Evolutionary conservation across 1,284 basidiomycete species (phyloP).

Genomic region (Vanrija sp.): DNA sequence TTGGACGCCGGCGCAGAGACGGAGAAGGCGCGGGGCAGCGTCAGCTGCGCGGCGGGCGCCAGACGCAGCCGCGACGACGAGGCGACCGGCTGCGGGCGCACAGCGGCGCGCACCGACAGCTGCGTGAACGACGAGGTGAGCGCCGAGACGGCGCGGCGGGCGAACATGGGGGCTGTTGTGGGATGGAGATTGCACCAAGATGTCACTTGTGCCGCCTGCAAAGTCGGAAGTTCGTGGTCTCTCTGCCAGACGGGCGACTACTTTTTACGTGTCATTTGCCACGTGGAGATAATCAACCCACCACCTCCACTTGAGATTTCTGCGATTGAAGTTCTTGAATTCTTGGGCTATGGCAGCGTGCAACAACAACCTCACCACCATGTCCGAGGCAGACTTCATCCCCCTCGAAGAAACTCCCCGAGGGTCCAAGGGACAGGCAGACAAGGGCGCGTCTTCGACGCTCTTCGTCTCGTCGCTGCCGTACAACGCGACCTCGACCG

Average conservation of each 20-base stretch:
- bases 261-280: neutral
- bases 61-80: constrained; percentile 23
- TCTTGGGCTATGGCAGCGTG: neutral
- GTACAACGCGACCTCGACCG: constrained; percentile 82
- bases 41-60: neutral
- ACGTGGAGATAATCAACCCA: neutral
- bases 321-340: constrained; percentile 7
- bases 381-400: constrained; percentile 40
- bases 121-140: constrained; percentile 30
- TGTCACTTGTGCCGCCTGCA: neutral
- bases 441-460: constrained; percentile 26
- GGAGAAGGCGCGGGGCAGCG: constrained; percentile 59
- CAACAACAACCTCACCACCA: constrained; percentile 7
- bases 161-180: constrained; percentile 10
- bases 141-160: constrained; percentile 17
- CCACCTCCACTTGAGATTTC: constrained; percentile 13
- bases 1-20: constrained; percentile 56
- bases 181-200: neutral
- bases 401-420: constrained; percentile 19
- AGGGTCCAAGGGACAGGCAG: neutral
- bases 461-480: constrained; percentile 59
- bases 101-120: constrained; percentile 22
- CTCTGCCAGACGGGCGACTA: neutral
- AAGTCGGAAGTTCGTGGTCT: neutral
- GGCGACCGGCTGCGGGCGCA: constrained; percentile 19